A percentile compares a stretch with the other conserved stretches of the same genome.
phyloP scores from a whole-genome alignment of 2,329 filamentous ascomycete genomes.

The Lachnellula hyalina region DNA sequence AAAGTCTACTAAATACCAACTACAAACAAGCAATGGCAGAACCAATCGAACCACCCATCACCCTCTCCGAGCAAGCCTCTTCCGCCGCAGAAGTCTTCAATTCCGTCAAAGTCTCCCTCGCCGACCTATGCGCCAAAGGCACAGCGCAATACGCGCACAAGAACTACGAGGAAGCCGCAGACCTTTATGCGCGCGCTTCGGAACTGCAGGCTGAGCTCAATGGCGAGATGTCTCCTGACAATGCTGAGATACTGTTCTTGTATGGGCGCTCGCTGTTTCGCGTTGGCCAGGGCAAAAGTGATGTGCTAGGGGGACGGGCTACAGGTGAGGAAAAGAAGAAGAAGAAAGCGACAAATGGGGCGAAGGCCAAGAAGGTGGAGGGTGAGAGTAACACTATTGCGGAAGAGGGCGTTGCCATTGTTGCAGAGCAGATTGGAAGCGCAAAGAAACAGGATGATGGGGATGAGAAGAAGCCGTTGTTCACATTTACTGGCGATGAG shows the following conservation, averaged over 20 bases:
- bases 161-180: slow-evolving; percentile 79
- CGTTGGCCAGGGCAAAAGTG: slow-evolving; percentile 88
- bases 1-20: not conserved
- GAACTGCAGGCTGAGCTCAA: slow-evolving; percentile 88
- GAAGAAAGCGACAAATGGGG: slow-evolving; percentile 35
- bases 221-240: slow-evolving; percentile 84
- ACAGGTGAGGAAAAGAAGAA: slow-evolving; percentile 47
- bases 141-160: slow-evolving; percentile 83
- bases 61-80: slow-evolving; percentile 17
- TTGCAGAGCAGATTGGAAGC: slow-evolving; percentile 27
- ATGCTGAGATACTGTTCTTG: slow-evolving; percentile 88
- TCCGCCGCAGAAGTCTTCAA: slow-evolving; percentile 27
- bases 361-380: slow-evolving; percentile 35
- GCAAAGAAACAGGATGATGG: slow-evolving; percentile 34
- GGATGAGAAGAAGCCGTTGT: slow-evolving; percentile 65
- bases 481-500: slow-evolving; percentile 91
- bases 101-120: slow-evolving; percentile 56
- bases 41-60: slow-evolving; percentile 23
- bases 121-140: slow-evolving; percentile 72
- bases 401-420: slow-evolving; percentile 41
- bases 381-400: slow-evolving; percentile 37
- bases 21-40: slow-evolving; percentile 21
- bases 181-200: slow-evolving; percentile 82
- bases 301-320: slow-evolving; percentile 83
- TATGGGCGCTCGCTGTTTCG: slow-evolving; percentile 94